A percentile compares a stretch with the other conserved stretches of the same genome.
Evolutionary conservation across 345 rosid genomes (phyloP).

Genomic region (Xanthoceras sorbifolium): DNA sequence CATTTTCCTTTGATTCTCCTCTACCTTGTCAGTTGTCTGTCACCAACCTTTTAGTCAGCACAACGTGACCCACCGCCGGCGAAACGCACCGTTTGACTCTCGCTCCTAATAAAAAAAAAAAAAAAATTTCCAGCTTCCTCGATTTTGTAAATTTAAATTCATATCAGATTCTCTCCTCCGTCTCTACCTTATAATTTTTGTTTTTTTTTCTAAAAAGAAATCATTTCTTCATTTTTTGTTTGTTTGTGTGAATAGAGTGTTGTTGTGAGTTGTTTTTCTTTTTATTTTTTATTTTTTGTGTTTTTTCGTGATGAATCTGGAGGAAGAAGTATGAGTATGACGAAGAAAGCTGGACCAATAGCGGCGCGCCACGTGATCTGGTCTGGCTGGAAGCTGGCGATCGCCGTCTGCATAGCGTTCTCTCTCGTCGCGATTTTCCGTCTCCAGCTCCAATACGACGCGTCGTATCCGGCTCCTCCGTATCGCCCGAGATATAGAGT

Average conservation of each 20-base stretch:
- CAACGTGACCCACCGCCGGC: too few species aligned
- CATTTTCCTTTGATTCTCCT: too few species aligned
- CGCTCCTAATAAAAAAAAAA: too few species aligned
- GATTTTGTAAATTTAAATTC: too few species aligned
- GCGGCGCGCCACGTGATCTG: conserved; percentile 45
- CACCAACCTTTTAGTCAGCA: too few species aligned
- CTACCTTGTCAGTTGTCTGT: too few species aligned
- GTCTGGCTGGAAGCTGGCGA: conserved; percentile 64
- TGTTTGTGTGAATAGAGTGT: too few species aligned
- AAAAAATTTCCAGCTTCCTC: too few species aligned
- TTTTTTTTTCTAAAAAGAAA: too few species aligned
- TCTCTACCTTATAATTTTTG: not conserved
- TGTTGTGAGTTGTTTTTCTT: too few species aligned
- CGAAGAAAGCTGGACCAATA: conserved; percentile 43
- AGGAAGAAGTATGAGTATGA: conserved; percentile 36
- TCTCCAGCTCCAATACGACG: conserved; percentile 40
- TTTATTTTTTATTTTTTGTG: too few species aligned
- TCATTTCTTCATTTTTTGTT: not conserved
- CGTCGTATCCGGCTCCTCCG: conserved; percentile 18
- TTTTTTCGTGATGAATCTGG: not conserved
- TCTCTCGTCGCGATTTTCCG: conserved; percentile 54
- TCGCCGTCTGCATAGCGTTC: conserved; percentile 51
- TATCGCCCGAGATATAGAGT: conserved; percentile 42
- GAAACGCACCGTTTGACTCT: too few species aligned
- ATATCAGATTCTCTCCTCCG: not conserved